Evolutionary conservation across 1,284 basidiomycete species (phyloP).

Genomic region (Sporisorium reilianum): DNA sequence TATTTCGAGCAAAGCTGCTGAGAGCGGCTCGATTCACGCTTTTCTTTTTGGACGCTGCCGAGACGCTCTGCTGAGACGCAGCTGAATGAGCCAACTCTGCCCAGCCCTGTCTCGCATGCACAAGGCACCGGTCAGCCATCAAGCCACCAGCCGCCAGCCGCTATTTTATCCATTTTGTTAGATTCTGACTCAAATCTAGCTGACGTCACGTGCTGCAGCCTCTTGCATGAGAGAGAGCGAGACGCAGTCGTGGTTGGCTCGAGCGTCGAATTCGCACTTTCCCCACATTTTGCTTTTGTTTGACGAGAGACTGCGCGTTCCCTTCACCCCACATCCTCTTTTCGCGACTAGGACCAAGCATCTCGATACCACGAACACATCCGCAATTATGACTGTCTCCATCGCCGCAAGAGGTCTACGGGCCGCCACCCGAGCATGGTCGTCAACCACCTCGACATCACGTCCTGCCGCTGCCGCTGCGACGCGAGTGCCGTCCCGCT

Average conservation of each 20-base stretch:
- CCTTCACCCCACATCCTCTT: constrained; percentile 4
- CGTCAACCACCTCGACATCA: constrained; percentile 6
- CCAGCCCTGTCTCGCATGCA: not conserved
- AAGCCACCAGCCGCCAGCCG: not conserved
- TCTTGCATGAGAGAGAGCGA: not conserved
- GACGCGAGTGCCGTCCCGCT: constrained; percentile 28
- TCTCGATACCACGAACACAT: no score
- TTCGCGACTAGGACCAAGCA: not conserved
- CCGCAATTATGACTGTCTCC: constrained; percentile 16
- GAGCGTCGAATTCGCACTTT: constrained; percentile 26
- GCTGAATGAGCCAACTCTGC: no score
- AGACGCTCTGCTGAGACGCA: no score
- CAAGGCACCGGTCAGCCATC: not conserved
- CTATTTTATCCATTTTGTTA: constrained; percentile 15
- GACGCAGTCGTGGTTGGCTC: constrained; percentile 24
- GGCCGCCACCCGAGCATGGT: constrained; percentile 27
- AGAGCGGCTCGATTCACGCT: not conserved
- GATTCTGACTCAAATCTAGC: not conserved
- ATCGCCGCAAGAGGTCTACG: constrained; percentile 33
- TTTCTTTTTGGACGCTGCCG: not conserved
- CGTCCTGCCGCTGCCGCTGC: constrained; percentile 6
- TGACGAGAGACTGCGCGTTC: not conserved
- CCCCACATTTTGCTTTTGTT: constrained; percentile 20
- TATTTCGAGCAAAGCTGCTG: not conserved
- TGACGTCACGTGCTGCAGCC: constrained; percentile 38